phyloP scores from a whole-genome alignment of 306 rosid species.

The Lathyrus oleraceus region DNA sequence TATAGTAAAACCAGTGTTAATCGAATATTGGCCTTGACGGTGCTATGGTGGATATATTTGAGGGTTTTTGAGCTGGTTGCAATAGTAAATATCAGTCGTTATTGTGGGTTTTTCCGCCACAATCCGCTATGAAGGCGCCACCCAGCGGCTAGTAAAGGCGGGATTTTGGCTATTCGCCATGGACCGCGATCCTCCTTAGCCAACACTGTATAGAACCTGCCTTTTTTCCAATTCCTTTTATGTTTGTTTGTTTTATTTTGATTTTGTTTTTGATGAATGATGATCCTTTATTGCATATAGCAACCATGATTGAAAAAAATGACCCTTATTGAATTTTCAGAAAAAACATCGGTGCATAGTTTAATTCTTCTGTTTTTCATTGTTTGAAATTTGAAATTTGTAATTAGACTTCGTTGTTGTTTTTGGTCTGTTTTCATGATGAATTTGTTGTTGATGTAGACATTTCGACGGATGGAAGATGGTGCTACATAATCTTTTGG shows the following conservation, averaged over 20 bases:
- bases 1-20: too few relatives aligned
- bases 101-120: too few relatives aligned
- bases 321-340: not conserved
- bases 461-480: slow-evolving; percentile 81
- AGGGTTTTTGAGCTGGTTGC: too few relatives aligned
- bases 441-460: slow-evolving; percentile 48
- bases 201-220: not conserved
- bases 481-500: slow-evolving; percentile 83
- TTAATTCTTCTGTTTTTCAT: slow-evolving; percentile 7
- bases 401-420: slow-evolving; percentile 13
- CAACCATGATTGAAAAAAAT: not conserved
- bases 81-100: too few relatives aligned
- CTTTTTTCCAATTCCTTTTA: not conserved
- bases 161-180: too few relatives aligned
- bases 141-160: too few relatives aligned
- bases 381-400: not conserved
- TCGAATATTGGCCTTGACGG: too few relatives aligned
- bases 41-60: too few relatives aligned
- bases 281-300: not conserved
- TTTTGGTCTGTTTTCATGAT: not conserved
- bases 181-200: too few relatives aligned
- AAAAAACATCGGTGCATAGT: not conserved
- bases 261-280: not conserved
- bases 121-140: too few relatives aligned
- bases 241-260: not conserved